Percentiles rank a stretch among this genome's conserved stretches.
Evolutionary conservation across 2,329 filamentous ascomycete genomes (phyloP).

Genomic region (Aureobasidium sp.): DNA sequence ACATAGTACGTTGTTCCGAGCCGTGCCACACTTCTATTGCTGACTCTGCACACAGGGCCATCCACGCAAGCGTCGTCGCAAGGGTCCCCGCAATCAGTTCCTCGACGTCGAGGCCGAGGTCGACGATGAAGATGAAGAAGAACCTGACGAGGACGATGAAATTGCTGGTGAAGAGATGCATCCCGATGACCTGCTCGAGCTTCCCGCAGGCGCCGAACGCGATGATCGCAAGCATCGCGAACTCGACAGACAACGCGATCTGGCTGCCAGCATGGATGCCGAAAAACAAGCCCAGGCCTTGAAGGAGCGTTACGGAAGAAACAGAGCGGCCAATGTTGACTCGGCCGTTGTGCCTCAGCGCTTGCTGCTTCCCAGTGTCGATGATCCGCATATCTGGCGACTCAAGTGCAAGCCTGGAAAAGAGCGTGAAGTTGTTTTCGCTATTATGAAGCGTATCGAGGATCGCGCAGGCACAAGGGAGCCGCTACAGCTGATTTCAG

Average conservation of each 20-base stretch:
- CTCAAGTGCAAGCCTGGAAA: slow-evolving; percentile 92
- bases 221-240: slow-evolving; percentile 92
- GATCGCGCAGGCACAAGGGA: slow-evolving; percentile 72
- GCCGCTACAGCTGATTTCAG: slow-evolving; percentile 76
- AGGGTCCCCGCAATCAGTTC: slow-evolving; percentile 73
- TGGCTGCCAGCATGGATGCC: slow-evolving; percentile 80
- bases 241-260: slow-evolving; percentile 83
- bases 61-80: slow-evolving; percentile 71
- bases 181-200: slow-evolving; percentile 77
- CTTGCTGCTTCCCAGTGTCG: slow-evolving; percentile 81
- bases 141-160: slow-evolving; percentile 83
- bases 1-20: slow-evolving; percentile 26
- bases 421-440: slow-evolving; percentile 82
- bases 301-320: slow-evolving; percentile 78
- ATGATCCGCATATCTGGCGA: slow-evolving; percentile 94
- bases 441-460: slow-evolving; percentile 81
- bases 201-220: slow-evolving; percentile 65
- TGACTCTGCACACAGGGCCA: slow-evolving; percentile 44
- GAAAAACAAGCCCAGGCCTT: slow-evolving; percentile 86
- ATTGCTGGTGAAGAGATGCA: slow-evolving; percentile 80
- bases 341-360: slow-evolving; percentile 75
- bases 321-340: slow-evolving; percentile 58
- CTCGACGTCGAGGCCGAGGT: slow-evolving; percentile 98
- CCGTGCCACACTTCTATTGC: slow-evolving; percentile 7
- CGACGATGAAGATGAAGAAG: slow-evolving; percentile 84